Evolutionary conservation across 164 flowering plant genomes (phyloP), one percentile per base, ranked within the genome.

Genomic region (Buxus sempervirens): DNA sequence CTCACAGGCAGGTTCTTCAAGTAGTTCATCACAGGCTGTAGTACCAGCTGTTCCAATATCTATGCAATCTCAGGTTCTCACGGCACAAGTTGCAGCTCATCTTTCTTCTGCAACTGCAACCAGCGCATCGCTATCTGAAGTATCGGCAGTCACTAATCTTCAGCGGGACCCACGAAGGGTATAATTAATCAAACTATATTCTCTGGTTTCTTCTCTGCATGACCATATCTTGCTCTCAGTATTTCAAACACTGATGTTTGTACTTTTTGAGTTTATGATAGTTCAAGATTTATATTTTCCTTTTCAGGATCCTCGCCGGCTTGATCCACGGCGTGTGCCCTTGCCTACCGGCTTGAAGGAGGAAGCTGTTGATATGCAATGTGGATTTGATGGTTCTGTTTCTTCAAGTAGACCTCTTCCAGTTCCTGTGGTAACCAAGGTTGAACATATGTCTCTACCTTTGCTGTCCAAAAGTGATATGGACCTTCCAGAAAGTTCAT

Each of bases 151-250:
- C 41, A 45, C 71, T 49, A 82, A 64, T 73, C 72, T 74, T 66
- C 75, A 84, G 74, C 95, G 98, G 63, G 98, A 93, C 77, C 93
- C 91, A 64, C 79, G 98, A 69, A 86, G 99, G 95, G 99, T 96
- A 86, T 24, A 58, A 23, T 45, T 21, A 21, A 58, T 36, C 24
- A 22, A 61, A 38, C 54, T 61, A 41, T 41, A 22, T 10, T 38
- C 25, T 26, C 27, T 23, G 7, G 18, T 32, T 27, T 54, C 53
- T 27, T 65, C 41, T 60, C 53, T 55, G 21, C 41, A 61, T 48
- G 23, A 21, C 7, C 13, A 42, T 58, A n/a, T 57, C 25, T 24
- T 27, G 60, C 58, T 54, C 53, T 1, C 16, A 21, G 42, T 66
- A 18, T 58, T 32, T 49, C 16, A 53, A 51, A 1, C 16, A 28